Percentiles rank a stretch among this genome's conserved stretches.
Evolutionary conservation across 768 basidiomycete genomes (phyloP).

Genomic region (Tubosaeta sp.): DNA sequence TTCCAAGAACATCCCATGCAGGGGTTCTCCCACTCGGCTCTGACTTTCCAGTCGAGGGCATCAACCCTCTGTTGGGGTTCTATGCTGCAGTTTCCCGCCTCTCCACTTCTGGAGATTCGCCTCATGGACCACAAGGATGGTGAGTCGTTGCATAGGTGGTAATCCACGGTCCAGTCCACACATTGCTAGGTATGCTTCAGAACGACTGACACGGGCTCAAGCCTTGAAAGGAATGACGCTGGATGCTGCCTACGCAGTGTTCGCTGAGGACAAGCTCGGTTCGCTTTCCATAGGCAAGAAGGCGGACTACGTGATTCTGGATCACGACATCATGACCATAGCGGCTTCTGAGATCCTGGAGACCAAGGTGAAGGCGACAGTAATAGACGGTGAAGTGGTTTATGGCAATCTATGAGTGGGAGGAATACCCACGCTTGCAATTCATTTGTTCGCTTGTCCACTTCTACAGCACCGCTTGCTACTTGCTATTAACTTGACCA

Average conservation of each 20-base stretch:
- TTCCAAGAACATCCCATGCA: conserved; percentile 45
- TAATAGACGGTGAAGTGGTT: conserved; percentile 67
- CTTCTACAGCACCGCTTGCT: too few species aligned
- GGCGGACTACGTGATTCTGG: conserved; percentile 84
- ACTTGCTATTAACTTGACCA: too few species aligned
- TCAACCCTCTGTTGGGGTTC: conserved; percentile 86
- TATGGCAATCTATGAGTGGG: conserved; percentile 44
- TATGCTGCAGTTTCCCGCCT: conserved; percentile 84
- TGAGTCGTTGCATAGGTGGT: conserved; percentile 21
- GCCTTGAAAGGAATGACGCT: conserved; percentile 89
- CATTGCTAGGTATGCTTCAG: conserved; percentile 60
- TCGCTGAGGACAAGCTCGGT: conserved; percentile 67
- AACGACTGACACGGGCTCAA: conserved; percentile 75
- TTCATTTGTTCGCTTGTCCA: not conserved
- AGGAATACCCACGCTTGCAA: not conserved
- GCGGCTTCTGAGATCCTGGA: conserved; percentile 56
- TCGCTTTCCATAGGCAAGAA: conserved; percentile 73
- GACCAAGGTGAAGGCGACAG: conserved; percentile 65
- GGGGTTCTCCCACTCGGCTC: conserved; percentile 76
- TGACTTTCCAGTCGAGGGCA: conserved; percentile 90
- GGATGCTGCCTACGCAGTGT: conserved; percentile 85
- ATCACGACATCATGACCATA: conserved; percentile 73
- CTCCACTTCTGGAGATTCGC: conserved; percentile 64
- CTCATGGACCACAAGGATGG: conserved; percentile 85
- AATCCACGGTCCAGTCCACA: not conserved